Percentiles rank a stretch among this genome's conserved stretches.
Conservation (phyloP, 2,329 filamentous ascomycete genomes). For the Neonectria coccinea region DNA sequence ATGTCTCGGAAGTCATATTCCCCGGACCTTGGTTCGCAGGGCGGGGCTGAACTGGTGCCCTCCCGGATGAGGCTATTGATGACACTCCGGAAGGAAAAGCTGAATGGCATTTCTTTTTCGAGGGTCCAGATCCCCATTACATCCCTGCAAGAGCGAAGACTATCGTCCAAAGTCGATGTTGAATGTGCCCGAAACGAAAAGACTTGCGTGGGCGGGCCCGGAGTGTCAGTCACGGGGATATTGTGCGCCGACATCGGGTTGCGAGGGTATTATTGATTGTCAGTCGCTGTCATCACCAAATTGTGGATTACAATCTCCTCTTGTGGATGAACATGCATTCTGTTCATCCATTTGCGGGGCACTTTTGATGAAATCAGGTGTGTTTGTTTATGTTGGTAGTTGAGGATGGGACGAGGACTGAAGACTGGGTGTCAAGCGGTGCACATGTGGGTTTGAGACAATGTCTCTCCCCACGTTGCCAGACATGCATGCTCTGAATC, state of each 20-base stretch:
- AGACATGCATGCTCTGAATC: neutral
- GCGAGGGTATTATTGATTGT: neutral
- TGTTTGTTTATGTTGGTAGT: neutral
- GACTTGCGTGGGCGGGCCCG: conserved; percentile 2
- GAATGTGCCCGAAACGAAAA: conserved; percentile 22
- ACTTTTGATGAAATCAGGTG: neutral
- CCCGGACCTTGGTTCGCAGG: neutral
- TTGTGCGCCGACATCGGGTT: conserved; percentile 26
- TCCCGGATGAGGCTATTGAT: neutral
- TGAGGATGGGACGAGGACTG: neutral
- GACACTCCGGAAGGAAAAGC: neutral
- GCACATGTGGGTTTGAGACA: conserved; percentile 9
- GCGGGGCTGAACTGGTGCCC: neutral
- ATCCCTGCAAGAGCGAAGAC: conserved; percentile 16
- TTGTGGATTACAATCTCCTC: neutral
- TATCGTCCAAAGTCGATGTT: conserved; percentile 18
- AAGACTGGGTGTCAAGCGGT: neutral
- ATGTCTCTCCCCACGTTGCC: conserved; percentile 5
- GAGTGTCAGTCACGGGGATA: conserved; percentile 18
- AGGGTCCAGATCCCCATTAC: neutral
- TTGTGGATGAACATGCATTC: conserved; percentile 7
- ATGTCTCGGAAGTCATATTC: conserved; percentile 8
- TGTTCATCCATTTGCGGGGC: neutral
- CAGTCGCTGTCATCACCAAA: neutral
- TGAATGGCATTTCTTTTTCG: neutral